A percentile compares a stretch with the other conserved stretches of the same genome.
phyloP scores from a whole-genome alignment of 2,329 filamentous ascomycete genomes.

The Aureobasidium sp. region DNA sequence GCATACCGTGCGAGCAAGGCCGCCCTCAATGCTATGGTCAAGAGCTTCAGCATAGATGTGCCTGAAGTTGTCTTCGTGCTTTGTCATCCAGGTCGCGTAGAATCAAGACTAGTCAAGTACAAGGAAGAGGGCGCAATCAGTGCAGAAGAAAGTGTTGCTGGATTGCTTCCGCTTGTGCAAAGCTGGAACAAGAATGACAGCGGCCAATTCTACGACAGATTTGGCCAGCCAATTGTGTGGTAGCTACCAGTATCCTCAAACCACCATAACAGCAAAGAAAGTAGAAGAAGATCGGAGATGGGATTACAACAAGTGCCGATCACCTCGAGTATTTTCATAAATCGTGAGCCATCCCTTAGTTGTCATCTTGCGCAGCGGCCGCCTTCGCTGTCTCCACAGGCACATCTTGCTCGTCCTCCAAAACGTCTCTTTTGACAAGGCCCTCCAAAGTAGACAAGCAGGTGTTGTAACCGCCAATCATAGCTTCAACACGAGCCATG shows the following conservation, averaged over 20 bases:
- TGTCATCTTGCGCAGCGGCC: not conserved
- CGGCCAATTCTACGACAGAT: slow-evolving; percentile 37
- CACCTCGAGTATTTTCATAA: not conserved
- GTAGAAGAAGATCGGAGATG: not conserved
- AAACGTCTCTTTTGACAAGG: slow-evolving; percentile 10
- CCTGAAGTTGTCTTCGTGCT: slow-evolving; percentile 34
- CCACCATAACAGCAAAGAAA: not conserved
- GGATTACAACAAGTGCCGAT: not conserved
- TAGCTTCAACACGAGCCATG: slow-evolving; percentile 13
- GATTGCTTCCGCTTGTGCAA: slow-evolving; percentile 31
- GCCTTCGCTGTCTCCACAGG: not conserved
- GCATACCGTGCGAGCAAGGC: slow-evolving; percentile 41
- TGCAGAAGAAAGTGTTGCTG: slow-evolving; percentile 32
- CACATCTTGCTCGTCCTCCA: not conserved
- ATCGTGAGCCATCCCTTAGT: not conserved
- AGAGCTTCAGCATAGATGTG: slow-evolving; percentile 36
- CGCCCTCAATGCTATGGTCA: slow-evolving; percentile 37
- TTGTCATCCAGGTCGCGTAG: slow-evolving; percentile 39
- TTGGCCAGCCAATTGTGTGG: slow-evolving; percentile 35
- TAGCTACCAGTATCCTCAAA: slow-evolving; percentile 15
- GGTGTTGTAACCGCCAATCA: slow-evolving; percentile 12
- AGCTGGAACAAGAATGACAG: slow-evolving; percentile 25
- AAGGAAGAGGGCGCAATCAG: slow-evolving; percentile 38
- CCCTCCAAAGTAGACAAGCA: slow-evolving; percentile 11
- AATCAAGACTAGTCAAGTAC: slow-evolving; percentile 35